These are phyloP conservation scores for Rhododendron ferrugineum DNA, from an alignment of 148 eudicot species.

Conservation along the genomic window DNA sequence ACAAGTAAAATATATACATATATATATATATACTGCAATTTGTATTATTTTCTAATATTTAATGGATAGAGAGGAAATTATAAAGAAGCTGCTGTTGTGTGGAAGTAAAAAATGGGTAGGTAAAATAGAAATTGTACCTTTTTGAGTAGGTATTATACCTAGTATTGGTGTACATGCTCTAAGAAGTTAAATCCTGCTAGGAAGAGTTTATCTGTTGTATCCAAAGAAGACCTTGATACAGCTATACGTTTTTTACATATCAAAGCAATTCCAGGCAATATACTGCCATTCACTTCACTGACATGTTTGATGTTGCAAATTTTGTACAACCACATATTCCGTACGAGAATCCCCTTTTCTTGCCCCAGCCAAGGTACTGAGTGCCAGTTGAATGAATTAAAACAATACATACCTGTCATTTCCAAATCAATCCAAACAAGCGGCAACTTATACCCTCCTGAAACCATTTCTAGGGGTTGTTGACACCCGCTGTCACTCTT, in stretches of 20 bases:
- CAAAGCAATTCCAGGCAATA: neutral
- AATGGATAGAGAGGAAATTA: too few relatives aligned
- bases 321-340: neutral
- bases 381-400: neutral
- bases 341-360: neutral
- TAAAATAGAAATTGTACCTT: too few relatives aligned
- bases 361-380: neutral
- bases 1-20: too few relatives aligned
- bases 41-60: too few relatives aligned
- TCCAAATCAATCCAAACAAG: slow-evolving; percentile 93
- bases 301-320: neutral
- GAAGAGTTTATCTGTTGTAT: neutral
- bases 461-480: slow-evolving; percentile 15
- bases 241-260: neutral
- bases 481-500: slow-evolving; percentile 31
- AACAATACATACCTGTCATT: slow-evolving; percentile 62
- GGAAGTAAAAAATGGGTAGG: too few relatives aligned
- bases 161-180: too few relatives aligned
- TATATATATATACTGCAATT: too few relatives aligned
- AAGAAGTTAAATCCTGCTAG: neutral
- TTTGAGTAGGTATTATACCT: too few relatives aligned
- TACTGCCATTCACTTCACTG: neutral
- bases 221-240: neutral
- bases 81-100: too few relatives aligned
- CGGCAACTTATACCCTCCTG: slow-evolving; percentile 44